Conservation (phyloP, 306 rosid genomes). For the Citrullus amarus region DNA sequence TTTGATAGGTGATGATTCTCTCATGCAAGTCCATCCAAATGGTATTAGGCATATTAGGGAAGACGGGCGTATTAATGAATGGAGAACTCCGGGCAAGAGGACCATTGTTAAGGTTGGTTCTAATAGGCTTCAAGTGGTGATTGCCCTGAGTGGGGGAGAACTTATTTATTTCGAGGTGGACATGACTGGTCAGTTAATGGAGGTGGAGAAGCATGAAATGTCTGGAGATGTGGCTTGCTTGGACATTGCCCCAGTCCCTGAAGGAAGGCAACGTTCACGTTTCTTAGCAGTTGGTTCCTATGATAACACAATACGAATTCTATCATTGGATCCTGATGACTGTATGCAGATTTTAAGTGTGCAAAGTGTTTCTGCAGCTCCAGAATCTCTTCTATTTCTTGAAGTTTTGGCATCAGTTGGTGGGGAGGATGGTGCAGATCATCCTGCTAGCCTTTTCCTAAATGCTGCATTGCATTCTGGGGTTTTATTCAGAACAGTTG, state of each 20-base stretch:
- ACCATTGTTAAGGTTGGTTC: constrained; percentile 82
- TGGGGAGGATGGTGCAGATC: constrained; percentile 96
- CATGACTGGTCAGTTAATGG: constrained; percentile 88
- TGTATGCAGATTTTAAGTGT: constrained; percentile 82
- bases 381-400: constrained; percentile 91
- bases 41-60: constrained; percentile 99
- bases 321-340: constrained; percentile 91
- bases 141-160: constrained; percentile 94
- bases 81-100: constrained; percentile 99
- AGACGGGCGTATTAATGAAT: constrained; percentile 91
- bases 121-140: constrained; percentile 87
- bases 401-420: constrained; percentile 90
- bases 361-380: constrained; percentile 85
- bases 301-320: constrained; percentile 77
- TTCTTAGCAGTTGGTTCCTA: constrained; percentile 93
- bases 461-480: constrained; percentile 85
- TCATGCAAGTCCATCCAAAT: constrained; percentile 99
- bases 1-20: constrained; percentile 96
- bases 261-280: constrained; percentile 90
- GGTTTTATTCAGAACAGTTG: constrained; percentile 89
- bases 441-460: constrained; percentile 93
- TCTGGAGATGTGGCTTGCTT: constrained; percentile 91
- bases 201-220: constrained; percentile 96
- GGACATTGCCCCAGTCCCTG: constrained; percentile 93
- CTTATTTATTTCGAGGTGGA: constrained; percentile 93